Base-by-base conservation (phyloP, 371 early-diverging fungal species). In the Zychaea mexicana region DNA sequence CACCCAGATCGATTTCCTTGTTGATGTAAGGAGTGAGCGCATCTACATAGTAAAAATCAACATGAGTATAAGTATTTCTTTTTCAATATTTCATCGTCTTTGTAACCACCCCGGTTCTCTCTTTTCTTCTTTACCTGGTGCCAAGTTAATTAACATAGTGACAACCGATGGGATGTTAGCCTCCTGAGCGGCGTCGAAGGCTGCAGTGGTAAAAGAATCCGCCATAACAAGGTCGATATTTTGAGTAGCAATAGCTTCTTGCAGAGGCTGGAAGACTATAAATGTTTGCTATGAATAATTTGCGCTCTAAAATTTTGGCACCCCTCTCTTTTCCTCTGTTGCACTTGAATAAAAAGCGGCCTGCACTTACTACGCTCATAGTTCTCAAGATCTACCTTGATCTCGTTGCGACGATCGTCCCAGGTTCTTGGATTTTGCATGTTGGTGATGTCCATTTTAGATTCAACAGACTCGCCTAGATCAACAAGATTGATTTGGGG, bases 11-110 rank as follows among this genome's bases (percentile, higher is more conserved):
- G 6, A 66, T 12, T 17, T 60, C 45, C 19, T 55, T 64, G 36
- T 67, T 70, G 12, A 72, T 42, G 17, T 72, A 77, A 17, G 78
- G 69, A 17, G 78, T 62, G 6, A 24, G 28, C 7, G 69, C 58
- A 47, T 74, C 53, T 53, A 6, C n/a, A 42, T 42, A 30, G 30
- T 5, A 7, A 30, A 31, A 8, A 53, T n/a, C 46, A 46, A n/a
- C 22, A 46, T 46, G 22, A 46, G 46, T 46, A 46, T 5, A 46
- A 7, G 19, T 17, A 19, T n/a, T 1, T 46, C n/a, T 46, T 22
- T n/a, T n/a, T n/a, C n/a, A n/a, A n/a, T n/a, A n/a, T n/a, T n/a
- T n/a, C n/a, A n/a, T n/a, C n/a, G n/a, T n/a, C n/a, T n/a, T n/a
- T n/a, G n/a, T n/a, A n/a, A n/a, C n/a, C n/a, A n/a, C n/a, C n/a